These are phyloP conservation scores for Salvia rosmarinus DNA, from an alignment of 257 asterid genomes.

Conservation along the genomic window DNA sequence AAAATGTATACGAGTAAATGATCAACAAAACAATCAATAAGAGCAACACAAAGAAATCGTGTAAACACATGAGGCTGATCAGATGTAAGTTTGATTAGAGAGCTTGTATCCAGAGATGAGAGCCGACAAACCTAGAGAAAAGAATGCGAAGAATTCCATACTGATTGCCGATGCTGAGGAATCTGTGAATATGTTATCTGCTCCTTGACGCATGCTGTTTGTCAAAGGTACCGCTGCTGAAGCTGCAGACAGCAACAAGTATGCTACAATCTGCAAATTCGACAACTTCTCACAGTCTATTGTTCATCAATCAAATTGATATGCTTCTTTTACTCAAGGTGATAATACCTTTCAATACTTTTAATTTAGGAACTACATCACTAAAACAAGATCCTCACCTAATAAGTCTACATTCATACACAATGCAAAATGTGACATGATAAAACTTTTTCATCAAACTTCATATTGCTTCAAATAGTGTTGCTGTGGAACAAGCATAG, in stretches of 20 bases:
- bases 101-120: constrained; percentile 84
- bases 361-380: no score
- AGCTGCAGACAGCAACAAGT: constrained; percentile 82
- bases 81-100: constrained; percentile 70
- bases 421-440: no score
- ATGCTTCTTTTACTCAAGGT: neutral
- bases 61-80: constrained; percentile 30
- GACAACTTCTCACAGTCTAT: neutral
- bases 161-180: constrained; percentile 81
- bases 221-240: constrained; percentile 93
- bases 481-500: no score
- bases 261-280: constrained; percentile 67
- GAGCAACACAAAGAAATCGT: constrained; percentile 25
- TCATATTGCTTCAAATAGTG: no score
- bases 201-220: constrained; percentile 69
- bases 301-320: neutral
- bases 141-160: constrained; percentile 84
- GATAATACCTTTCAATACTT: neutral
- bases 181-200: constrained; percentile 88
- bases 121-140: constrained; percentile 70
- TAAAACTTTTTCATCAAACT: neutral
- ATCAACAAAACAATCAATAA: constrained; percentile 32
- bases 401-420: neutral
- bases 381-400: neutral
- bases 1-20: constrained; percentile 20